Evolutionary conservation across 495 filamentous ascomycete genomes (phyloP).

Genomic region (Penicillium ochrochloron): DNA sequence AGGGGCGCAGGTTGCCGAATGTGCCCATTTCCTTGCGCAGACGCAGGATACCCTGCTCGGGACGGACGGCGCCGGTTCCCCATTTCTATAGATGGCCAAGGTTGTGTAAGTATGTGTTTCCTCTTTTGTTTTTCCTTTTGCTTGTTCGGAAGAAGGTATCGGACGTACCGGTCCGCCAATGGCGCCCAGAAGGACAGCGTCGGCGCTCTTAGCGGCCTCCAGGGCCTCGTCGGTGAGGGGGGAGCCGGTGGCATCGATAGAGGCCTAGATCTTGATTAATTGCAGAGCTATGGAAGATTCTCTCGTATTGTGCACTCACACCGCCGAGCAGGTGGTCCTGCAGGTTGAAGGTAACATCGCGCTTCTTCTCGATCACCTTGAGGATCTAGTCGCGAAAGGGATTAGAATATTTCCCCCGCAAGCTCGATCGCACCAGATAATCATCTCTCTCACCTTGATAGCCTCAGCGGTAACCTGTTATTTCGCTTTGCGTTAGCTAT

Average conservation of each 20-base stretch:
- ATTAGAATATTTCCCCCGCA: constrained; percentile 18
- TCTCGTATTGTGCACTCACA: constrained; percentile 59
- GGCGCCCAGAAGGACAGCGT: constrained; percentile 91
- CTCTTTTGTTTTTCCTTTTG: background rate
- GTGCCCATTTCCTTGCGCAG: constrained; percentile 94
- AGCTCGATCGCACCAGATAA: constrained; percentile 3
- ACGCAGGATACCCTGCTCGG: constrained; percentile 90
- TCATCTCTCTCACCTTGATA: constrained; percentile 68
- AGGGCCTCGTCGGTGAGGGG: constrained; percentile 88
- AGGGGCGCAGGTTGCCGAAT: constrained; percentile 97
- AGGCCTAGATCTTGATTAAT: constrained; percentile 52
- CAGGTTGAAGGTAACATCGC: constrained; percentile 80
- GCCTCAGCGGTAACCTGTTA: constrained; percentile 69
- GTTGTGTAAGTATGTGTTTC: background rate
- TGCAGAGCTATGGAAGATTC: background rate
- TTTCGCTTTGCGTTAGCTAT: constrained; percentile 16
- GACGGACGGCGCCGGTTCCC: constrained; percentile 86
- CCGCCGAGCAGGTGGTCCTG: constrained; percentile 92
- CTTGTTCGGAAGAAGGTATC: constrained; percentile 9
- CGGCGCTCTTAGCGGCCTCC: constrained; percentile 81
- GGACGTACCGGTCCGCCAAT: constrained; percentile 84
- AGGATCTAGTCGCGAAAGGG: constrained; percentile 50
- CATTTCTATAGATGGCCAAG: constrained; percentile 66
- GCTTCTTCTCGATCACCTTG: constrained; percentile 70
- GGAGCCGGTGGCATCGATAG: constrained; percentile 79